Conservation (phyloP, 305 asterid species). For the Fraxinus baroniana region DNA sequence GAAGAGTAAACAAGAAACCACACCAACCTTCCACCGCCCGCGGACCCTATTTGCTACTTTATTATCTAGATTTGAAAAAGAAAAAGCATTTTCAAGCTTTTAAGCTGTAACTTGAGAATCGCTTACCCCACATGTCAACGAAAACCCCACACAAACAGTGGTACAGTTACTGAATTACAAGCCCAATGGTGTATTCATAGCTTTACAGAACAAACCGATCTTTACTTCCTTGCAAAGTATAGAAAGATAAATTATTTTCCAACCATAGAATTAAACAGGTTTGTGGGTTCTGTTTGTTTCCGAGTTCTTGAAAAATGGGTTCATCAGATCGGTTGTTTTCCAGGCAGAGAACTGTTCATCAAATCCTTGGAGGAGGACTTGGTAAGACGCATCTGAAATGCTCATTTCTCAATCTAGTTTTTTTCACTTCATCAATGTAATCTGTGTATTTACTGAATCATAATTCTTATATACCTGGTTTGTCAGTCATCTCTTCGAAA, state of each 20-base stretch:
- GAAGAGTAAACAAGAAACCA: not conserved
- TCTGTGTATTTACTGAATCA: not conserved
- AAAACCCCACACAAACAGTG: not conserved
- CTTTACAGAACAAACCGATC: conserved; percentile 30
- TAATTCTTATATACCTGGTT: too few species aligned
- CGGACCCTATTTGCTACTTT: not conserved
- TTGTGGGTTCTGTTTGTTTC: conserved; percentile 20
- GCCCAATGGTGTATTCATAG: conserved; percentile 8
- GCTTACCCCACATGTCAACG: not conserved
- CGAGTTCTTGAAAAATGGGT: conserved; percentile 44
- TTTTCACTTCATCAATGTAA: not conserved
- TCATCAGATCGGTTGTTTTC: conserved; percentile 47
- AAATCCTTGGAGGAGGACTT: conserved; percentile 70
- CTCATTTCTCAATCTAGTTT: not conserved
- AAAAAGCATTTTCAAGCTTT: not conserved
- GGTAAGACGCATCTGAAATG: conserved; percentile 42
- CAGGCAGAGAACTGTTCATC: conserved; percentile 60
- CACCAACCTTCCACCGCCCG: not conserved
- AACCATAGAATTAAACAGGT: not conserved
- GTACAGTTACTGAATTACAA: not conserved
- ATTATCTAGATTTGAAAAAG: not conserved
- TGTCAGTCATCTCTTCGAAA: too few species aligned
- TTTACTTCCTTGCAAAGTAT: conserved; percentile 17
- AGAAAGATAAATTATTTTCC: not conserved
- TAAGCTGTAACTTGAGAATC: not conserved